phyloP scores from a whole-genome alignment of 1,284 basidiomycete genomes.

The Phenoliferia sp. region DNA sequence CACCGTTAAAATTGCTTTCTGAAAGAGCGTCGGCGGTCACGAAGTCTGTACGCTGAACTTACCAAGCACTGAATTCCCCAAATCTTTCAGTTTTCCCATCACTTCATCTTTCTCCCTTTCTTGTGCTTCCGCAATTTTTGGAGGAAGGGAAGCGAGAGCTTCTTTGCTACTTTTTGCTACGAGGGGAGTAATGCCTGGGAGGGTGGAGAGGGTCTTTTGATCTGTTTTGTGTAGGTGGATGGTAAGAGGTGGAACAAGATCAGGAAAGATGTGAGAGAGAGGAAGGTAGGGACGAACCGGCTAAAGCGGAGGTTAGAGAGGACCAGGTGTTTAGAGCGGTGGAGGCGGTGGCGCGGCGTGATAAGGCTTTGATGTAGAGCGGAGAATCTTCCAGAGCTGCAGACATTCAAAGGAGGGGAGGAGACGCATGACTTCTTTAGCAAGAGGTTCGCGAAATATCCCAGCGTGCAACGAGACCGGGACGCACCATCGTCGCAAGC shows the following conservation, averaged over 20 bases:
- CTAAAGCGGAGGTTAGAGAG: slow-evolving; percentile 70
- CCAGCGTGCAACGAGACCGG: not conserved
- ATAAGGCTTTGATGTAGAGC: slow-evolving; percentile 77
- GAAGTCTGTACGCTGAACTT: too few species aligned
- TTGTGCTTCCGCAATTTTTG: slow-evolving; percentile 66
- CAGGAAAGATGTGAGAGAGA: not conserved
- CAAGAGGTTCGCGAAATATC: not conserved
- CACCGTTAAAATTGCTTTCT: slow-evolving; percentile 9
- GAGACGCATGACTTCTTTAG: not conserved
- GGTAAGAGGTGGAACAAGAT: not conserved
- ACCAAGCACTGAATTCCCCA: slow-evolving; percentile 90
- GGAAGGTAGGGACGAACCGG: slow-evolving; percentile 55
- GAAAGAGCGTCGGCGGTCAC: not conserved
- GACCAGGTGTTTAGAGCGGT: slow-evolving; percentile 76
- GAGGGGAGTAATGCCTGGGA: slow-evolving; percentile 57
- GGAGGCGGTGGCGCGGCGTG: slow-evolving; percentile 78
- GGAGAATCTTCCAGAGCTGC: slow-evolving; percentile 80
- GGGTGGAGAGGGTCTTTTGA: slow-evolving; percentile 61
- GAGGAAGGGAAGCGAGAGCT: slow-evolving; percentile 56
- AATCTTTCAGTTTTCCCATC: slow-evolving; percentile 83
- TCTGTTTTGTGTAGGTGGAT: slow-evolving; percentile 51
- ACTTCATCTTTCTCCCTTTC: slow-evolving; percentile 88
- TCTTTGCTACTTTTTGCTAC: slow-evolving; percentile 52
- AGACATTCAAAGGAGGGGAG: slow-evolving; percentile 1
- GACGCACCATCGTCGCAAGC: slow-evolving; percentile 66